These are phyloP conservation scores for Lagerstroemia speciosa DNA, from an alignment of 345 rosid species.

Conservation along the genomic window DNA sequence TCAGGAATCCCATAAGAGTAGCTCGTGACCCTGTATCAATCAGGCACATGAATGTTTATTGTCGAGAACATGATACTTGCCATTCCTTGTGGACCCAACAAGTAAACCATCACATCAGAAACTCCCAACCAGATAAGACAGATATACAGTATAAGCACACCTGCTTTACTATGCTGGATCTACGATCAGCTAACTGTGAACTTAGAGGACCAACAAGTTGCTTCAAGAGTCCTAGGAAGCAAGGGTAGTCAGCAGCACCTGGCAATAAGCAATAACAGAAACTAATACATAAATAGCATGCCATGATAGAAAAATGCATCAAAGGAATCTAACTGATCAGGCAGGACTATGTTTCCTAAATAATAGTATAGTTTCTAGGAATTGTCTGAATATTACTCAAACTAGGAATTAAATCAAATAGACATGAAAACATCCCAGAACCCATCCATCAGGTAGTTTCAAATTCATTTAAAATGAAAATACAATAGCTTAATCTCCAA, in stretches of 20 bases:
- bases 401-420: neutral
- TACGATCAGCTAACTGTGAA: conserved; percentile 80
- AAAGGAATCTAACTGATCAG: neutral
- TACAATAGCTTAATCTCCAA: neutral
- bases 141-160: conserved; percentile 18
- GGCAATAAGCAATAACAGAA: conserved; percentile 10
- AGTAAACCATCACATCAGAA: neutral
- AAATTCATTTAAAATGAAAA: neutral
- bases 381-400: neutral
- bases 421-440: neutral
- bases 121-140: neutral
- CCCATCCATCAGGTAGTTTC: neutral
- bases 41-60: neutral
- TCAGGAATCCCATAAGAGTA: neutral
- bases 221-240: conserved; percentile 83
- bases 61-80: neutral
- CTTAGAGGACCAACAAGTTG: conserved; percentile 87
- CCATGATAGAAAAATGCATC: neutral
- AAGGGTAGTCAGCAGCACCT: conserved; percentile 87
- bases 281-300: neutral
- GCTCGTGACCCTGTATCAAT: neutral
- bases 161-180: conserved; percentile 97
- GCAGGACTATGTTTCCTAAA: neutral
- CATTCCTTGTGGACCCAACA: neutral
- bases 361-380: neutral